phyloP scores from a whole-genome alignment of 2,329 filamentous ascomycete genomes.

The Talaromyces verruculosus region DNA sequence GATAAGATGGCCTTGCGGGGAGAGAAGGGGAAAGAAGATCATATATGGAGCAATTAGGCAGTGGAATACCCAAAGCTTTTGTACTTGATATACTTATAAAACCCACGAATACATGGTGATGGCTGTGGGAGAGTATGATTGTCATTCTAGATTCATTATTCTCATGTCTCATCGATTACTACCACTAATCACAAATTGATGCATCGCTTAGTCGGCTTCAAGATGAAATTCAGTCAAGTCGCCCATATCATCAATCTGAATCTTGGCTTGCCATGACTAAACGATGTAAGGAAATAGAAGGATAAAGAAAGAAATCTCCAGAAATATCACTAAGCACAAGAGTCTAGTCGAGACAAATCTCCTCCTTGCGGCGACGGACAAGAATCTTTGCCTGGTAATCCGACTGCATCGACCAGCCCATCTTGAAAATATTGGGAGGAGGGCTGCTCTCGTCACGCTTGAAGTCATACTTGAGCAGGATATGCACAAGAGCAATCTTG shows the following conservation, averaged over 20 bases:
- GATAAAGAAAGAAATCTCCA: background rate
- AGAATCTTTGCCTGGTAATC: conserved; percentile 13
- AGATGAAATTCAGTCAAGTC: background rate
- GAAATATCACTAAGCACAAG: background rate
- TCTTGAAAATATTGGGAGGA: conserved; percentile 1
- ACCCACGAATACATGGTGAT: too few relatives aligned
- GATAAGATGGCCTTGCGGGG: background rate
- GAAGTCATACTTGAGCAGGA: conserved; percentile 34
- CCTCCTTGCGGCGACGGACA: conserved; percentile 18
- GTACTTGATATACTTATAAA: background rate
- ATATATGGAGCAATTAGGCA: background rate
- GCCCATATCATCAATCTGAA: background rate
- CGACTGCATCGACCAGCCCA: conserved; percentile 9
- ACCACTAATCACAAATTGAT: background rate
- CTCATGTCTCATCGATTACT: background rate
- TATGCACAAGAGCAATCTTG: conserved; percentile 31
- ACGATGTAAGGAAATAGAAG: background rate
- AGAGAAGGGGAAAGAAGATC: too few relatives aligned
- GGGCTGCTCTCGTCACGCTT: conserved; percentile 7
- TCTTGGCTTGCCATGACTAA: too few relatives aligned
- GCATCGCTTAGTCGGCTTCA: background rate
- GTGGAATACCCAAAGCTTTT: background rate
- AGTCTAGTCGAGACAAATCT: conserved; percentile 12
- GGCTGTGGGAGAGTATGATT: too few relatives aligned
- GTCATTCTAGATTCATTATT: background rate